Conservation (phyloP, 306 rosid species). For the Fragaria nilgerrensis region DNA sequence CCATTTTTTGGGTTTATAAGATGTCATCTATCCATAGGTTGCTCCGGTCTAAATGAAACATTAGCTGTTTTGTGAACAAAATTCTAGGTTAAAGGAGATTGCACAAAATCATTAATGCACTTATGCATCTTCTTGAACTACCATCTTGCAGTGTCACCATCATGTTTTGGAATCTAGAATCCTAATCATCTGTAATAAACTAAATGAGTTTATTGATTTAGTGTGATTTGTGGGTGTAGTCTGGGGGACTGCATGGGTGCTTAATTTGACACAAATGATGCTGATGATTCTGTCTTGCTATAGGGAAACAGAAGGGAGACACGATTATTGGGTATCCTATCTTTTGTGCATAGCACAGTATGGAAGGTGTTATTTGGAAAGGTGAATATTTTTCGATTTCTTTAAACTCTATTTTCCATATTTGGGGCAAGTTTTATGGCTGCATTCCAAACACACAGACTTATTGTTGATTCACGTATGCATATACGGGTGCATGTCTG, state of each 20-base stretch:
- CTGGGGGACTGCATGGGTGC: slow-evolving; percentile 3
- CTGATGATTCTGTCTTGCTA: slow-evolving; percentile 26
- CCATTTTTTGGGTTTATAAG: background rate
- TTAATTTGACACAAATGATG: slow-evolving; percentile 14
- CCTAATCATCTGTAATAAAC: background rate
- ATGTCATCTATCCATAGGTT: background rate
- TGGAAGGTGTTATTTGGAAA: slow-evolving; percentile 98
- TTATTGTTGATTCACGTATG: background rate
- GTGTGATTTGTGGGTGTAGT: background rate
- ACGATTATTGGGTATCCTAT: slow-evolving; percentile 78
- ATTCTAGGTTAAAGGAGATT: background rate
- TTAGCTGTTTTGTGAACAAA: background rate
- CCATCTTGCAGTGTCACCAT: background rate
- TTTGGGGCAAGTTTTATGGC: background rate
- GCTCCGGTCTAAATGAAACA: background rate
- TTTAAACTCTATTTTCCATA: background rate
- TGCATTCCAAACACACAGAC: background rate
- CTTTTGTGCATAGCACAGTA: slow-evolving; percentile 95
- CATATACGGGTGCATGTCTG: background rate
- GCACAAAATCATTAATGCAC: background rate
- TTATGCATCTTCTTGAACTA: background rate
- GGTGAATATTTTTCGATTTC: slow-evolving; percentile 40
- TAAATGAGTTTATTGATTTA: background rate
- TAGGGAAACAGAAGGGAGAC: slow-evolving; percentile 99
- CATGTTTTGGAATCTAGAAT: background rate